phyloP scores from a whole-genome alignment of 768 basidiomycete genomes.

The Lactarius akahatsu region DNA sequence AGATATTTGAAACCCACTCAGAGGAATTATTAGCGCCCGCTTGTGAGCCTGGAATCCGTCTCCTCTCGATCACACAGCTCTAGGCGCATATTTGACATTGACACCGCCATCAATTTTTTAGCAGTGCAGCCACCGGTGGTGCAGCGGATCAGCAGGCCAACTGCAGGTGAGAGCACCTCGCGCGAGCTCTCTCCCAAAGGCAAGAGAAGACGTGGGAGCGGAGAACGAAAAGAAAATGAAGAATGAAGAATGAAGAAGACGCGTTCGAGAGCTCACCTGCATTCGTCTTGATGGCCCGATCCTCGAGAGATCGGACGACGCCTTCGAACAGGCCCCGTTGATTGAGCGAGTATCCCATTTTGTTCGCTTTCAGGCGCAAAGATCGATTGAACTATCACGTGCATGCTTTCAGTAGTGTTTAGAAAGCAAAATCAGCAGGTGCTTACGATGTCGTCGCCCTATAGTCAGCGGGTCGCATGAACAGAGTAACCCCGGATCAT shows the following conservation, averaged over 20 bases:
- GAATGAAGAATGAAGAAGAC: background rate
- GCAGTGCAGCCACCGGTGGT: slow-evolving; percentile 6
- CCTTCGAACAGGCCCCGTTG: slow-evolving; percentile 78
- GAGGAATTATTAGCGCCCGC: background rate
- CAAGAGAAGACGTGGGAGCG: background rate
- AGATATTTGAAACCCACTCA: slow-evolving; percentile 15
- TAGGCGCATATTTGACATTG: background rate
- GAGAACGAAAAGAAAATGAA: slow-evolving; percentile 22
- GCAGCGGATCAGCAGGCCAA: slow-evolving; percentile 8
- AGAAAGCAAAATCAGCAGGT: background rate
- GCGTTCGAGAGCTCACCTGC: slow-evolving; percentile 44
- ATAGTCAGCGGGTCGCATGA: background rate
- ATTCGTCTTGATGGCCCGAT: slow-evolving; percentile 59
- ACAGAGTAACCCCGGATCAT: background rate
- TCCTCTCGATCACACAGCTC: slow-evolving; percentile 21
- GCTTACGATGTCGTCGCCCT: slow-evolving; percentile 89
- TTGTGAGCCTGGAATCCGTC: slow-evolving; percentile 14
- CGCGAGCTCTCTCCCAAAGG: background rate
- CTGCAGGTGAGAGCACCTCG: background rate
- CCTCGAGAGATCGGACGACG: slow-evolving; percentile 67
- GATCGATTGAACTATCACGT: slow-evolving; percentile 78
- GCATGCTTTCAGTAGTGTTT: background rate
- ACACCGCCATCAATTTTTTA: background rate
- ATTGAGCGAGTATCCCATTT: slow-evolving; percentile 81
- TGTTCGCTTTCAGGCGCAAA: slow-evolving; percentile 79